Evolutionary conservation across 2,329 filamentous ascomycete species (phyloP), one percentile per base, ranked within the genome.

Genomic region (Ophiostoma sp.): DNA sequence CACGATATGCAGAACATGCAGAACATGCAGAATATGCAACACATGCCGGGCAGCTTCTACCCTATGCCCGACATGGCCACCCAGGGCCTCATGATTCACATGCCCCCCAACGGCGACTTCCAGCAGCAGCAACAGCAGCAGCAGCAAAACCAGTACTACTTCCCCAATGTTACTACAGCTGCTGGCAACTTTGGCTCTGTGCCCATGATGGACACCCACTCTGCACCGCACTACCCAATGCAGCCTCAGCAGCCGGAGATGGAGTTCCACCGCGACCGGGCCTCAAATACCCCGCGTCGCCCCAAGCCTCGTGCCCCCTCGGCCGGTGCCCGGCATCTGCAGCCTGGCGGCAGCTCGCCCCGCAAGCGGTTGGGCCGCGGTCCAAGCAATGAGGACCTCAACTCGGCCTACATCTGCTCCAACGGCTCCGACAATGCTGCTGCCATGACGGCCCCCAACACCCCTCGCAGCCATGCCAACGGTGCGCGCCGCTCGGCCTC

Each of bases 261-360:
- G 35, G 71, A 72, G 41, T 68, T 67, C 69, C 73, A 68, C 48
- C 70, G 69, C 31, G 74, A 72, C 57, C 72, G 66, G 60, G 71
- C 48, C 71, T 62, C 69, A 33, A 48, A 44, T 57, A 67, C 68
- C 71, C 70, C 41, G 70, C 77, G 80, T 39, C 80, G 80, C 41
- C 81, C 82, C 15, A 83, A 83, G 68, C 84, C 85, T 0, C 81
- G 82, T 13, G 85, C 85, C 4, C 85, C 84, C 1, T 86, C 84
- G 1, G 84, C 84, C 0, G 85, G 85, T 2, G 83, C 85, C 20
- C 79, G 84, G 27, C 83, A 86, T 74, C 78, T 81, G 80, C 78
- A 35, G 77, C 79, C 54, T 17, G 36, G 48, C 15, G 73, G 78
- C 17, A 48, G 73, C 48, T 80, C 79, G 54, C 79, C 80, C 41